phyloP scores from a whole-genome alignment of 1,284 basidiomycete species.

The Ceratobasidium papillatum region DNA sequence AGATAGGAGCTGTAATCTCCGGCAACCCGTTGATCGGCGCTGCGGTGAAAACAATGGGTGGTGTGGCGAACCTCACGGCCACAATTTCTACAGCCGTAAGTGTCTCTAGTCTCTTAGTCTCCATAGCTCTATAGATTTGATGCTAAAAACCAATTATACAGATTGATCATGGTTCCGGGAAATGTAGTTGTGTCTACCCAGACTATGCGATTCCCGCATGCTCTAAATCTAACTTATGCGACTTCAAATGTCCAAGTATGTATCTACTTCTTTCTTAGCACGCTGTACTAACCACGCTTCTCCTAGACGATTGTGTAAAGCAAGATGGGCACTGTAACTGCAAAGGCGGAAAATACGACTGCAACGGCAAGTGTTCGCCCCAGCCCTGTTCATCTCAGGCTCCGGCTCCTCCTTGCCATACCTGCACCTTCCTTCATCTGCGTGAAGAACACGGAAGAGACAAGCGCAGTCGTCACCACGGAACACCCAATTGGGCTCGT shows the following conservation, averaged over 20 bases:
- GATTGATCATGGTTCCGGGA: slow-evolving; percentile 1
- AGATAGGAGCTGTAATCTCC: neutral
- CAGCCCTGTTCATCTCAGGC: neutral
- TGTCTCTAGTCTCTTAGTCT: too few species aligned
- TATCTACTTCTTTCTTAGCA: neutral
- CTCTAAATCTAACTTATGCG: neutral
- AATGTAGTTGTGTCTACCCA: slow-evolving; percentile 9
- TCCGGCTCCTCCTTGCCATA: neutral
- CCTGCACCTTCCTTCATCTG: neutral
- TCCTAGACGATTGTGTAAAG: neutral
- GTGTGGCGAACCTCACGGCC: neutral
- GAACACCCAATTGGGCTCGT: slow-evolving; percentile 10
- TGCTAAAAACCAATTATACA: neutral
- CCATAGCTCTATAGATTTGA: too few species aligned
- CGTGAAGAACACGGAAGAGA: neutral
- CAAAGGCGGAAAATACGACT: neutral
- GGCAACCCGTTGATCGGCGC: neutral
- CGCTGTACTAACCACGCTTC: neutral
- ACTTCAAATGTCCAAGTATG: slow-evolving; percentile 22
- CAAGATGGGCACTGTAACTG: slow-evolving; percentile 3
- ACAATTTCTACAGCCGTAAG: neutral
- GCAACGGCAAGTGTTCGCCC: slow-evolving; percentile 15
- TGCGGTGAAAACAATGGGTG: neutral
- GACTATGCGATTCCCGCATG: slow-evolving; percentile 23
- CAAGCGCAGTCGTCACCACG: slow-evolving; percentile 5